Base-by-base conservation (phyloP, 257 asterid species). In the Galeopsis tetrahit region DNA sequence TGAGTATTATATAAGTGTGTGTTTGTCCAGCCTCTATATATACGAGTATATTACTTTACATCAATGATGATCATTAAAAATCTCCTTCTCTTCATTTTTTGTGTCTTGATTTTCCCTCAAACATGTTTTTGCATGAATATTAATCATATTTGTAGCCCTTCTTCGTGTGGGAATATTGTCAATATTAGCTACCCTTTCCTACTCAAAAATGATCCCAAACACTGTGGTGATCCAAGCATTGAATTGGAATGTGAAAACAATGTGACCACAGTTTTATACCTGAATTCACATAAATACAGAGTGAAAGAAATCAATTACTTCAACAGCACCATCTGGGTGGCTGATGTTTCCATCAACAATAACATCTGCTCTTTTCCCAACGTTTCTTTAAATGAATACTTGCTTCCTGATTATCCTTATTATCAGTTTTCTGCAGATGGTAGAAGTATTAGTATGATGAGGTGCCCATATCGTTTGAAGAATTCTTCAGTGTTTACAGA, bases 161-260 rank as follows among this genome's bases (percentile, higher is more conserved):
- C 87, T 64, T 39, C 83, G 3, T 83, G 86, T 14, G 88, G 86
- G 14, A 33, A 42, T 14, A 68, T 85, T 38, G 69, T 0, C 28
- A 21, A 21, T 21, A 21, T 21, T 21, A 21, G 28, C 28, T 21
- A 21, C 28, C 28, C 28, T 21, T 21, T 21, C 28, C 28, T 0
- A 21, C 28, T 21, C 0, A 21, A 21, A 21, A 21, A 21, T 21
- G 28, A 21, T 21, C 28, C 28, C 28, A 21, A 21, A 21, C 28
- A 21, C 28, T 21, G 28, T 21, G 28, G 28, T 0, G 1, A 21
- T 21, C 28, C 28, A 0, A 0, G 28, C 1, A 0, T 0, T 1
- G 28, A 21, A 21, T 21, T 21, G 28, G 28, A 21, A 21, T 21
- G 28, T 21, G 68, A 77, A 33, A 79, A 79, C 75, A 82, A 78